Conservation (phyloP, 345 rosid genomes). For the Camelina laxa region DNA sequence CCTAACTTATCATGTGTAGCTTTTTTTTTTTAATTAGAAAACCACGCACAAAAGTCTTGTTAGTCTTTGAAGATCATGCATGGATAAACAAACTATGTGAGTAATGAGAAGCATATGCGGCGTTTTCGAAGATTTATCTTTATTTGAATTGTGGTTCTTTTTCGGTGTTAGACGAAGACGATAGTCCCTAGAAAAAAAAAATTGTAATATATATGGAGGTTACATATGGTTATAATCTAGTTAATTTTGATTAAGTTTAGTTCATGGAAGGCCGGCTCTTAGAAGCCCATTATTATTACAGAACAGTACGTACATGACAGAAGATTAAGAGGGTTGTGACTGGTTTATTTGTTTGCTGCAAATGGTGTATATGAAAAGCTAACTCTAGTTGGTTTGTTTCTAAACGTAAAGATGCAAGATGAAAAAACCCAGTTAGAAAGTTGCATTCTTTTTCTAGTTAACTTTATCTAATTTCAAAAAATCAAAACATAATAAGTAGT, state of each 20-base stretch:
- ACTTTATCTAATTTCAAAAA: too few species aligned
- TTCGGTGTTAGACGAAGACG: too few species aligned
- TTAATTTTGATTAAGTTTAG: background rate
- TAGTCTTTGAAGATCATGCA: background rate
- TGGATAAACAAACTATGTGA: background rate
- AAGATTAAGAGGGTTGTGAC: background rate
- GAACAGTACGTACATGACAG: background rate
- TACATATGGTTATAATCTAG: too few species aligned
- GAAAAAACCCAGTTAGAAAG: background rate
- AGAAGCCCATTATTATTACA: background rate
- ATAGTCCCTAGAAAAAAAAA: too few species aligned
- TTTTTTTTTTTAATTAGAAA: too few species aligned
- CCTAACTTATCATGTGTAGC: background rate
- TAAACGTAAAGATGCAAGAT: background rate
- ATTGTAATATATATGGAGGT: too few species aligned
- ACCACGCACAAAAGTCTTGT: background rate
- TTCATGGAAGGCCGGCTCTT: background rate
- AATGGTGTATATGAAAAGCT: background rate
- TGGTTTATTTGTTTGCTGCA: background rate
- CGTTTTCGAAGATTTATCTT: background rate
- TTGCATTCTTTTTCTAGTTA: too few species aligned
- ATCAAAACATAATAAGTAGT: too few species aligned
- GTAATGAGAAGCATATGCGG: background rate
- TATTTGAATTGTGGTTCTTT: background rate
- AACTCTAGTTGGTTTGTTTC: background rate